Evolutionary conservation across 352 stramenopile genomes (phyloP), one percentile per base, ranked within the genome.

Genomic region (Phytophthora pseudosyringae): DNA sequence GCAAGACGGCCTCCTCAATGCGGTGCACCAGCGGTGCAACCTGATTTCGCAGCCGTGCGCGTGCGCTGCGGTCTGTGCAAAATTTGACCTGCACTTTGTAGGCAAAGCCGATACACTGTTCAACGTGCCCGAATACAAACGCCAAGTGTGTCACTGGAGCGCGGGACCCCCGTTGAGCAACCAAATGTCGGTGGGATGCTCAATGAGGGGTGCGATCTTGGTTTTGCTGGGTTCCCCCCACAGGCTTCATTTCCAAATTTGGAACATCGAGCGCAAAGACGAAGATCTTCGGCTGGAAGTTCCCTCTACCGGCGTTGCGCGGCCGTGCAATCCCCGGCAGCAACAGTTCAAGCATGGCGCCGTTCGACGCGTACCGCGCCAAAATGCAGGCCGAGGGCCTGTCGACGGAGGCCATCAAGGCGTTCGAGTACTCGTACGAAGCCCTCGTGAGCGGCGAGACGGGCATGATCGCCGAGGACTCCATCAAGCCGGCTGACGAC

Each of bases 361-460:
- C 76, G 48, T 97, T 93, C 63, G 78, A 82, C 55, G 81, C 77
- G 15, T 96, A 90, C 76, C 84, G 98, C 83, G 74, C 86, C 69
- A 99, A 99, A 88, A 99, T 99, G 97, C 80, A 97, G 71, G 85
- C 85, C 32, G 97, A 97, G 21, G 95, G 96, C 44, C 91, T 99
- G 59, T 98, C 93, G 59, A 81, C 93, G 35, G 97, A 97, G 16
- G 97, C 97, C 59, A 98, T 99, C 80, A 96, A 97, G 67, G 95
- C 97, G 46, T 99, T 99, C 67, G 94, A 99, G 86, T 98, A 94
- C 70, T 98, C 95, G 44, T 99, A 99, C 83, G 87, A 97, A 47
- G 96, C 96, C 28, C 91, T 99, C 41, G 84, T 96, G 64, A 93
- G 88, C 60, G 93, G 93, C 67, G 92, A 98, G 54, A 98, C 92